Percentiles rank a stretch among this genome's conserved stretches.
These are phyloP conservation scores for Pigoraptor vietnamica DNA, from an alignment of 78 protist genomes.

Conservation along the genomic window DNA sequence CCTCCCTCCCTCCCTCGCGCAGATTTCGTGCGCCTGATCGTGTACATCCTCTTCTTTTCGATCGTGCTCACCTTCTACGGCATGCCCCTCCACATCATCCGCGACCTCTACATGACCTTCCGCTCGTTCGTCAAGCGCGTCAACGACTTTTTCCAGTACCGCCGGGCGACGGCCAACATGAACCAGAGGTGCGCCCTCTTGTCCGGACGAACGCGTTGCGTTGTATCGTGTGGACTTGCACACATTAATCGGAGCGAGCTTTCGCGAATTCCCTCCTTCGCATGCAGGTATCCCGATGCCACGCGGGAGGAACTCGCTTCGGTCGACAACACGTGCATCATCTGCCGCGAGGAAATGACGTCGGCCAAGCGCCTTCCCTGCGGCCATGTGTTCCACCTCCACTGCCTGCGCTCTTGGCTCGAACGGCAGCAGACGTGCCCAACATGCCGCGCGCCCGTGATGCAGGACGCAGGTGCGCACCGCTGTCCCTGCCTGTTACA, in stretches of 20 bases:
- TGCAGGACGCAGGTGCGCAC: neutral
- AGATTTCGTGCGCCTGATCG: conserved; percentile 33
- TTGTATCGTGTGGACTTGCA: neutral
- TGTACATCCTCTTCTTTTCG: conserved; percentile 52
- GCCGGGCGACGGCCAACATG: conserved; percentile 32
- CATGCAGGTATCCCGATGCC: conserved; percentile 46
- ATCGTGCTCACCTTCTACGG: conserved; percentile 51
- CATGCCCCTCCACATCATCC: conserved; percentile 79
- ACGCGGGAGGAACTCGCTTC: conserved; percentile 63
- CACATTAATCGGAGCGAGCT: neutral
- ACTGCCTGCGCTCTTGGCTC: conserved; percentile 87
- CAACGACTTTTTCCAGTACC: conserved; percentile 33
- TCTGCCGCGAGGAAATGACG: conserved; percentile 73
- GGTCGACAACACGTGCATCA: conserved; percentile 65
- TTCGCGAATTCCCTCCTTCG: neutral
- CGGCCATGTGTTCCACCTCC: conserved; percentile 82
- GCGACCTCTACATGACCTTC: conserved; percentile 68
- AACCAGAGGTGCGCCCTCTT: conserved; percentile 2
- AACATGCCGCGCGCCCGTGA: conserved; percentile 54
- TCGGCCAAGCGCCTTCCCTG: conserved; percentile 73
- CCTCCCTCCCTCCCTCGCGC: no score
- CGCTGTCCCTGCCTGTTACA: no score
- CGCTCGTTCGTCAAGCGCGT: conserved; percentile 21
- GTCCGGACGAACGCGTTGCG: neutral
- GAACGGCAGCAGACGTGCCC: conserved; percentile 85